Evolutionary conservation across 164 flowering plant species (phyloP).

Genomic region (Tetracentron sinense): DNA sequence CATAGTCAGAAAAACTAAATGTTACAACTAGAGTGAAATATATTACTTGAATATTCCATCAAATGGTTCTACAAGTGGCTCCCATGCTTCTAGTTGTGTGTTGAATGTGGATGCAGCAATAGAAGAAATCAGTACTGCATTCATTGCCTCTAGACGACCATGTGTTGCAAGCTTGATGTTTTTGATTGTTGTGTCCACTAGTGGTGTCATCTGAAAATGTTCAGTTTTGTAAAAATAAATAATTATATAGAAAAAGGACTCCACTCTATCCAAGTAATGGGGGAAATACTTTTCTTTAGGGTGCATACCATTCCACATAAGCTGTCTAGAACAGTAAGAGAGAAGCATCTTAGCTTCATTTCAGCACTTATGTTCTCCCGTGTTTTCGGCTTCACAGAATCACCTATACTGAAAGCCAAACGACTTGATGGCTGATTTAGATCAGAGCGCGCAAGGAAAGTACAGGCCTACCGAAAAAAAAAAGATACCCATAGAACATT

Average conservation of each 20-base stretch:
- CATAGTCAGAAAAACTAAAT: neutral
- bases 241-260: neutral
- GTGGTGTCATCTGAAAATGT: constrained; percentile 81
- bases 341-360: constrained; percentile 73
- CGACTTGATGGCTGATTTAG: constrained; percentile 75
- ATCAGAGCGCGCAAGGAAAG: constrained; percentile 93
- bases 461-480: constrained; percentile 63
- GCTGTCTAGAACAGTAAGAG: constrained; percentile 83
- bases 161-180: constrained; percentile 93
- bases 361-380: constrained; percentile 84
- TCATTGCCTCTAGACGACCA: constrained; percentile 85
- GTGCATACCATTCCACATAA: constrained; percentile 81
- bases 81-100: constrained; percentile 91
- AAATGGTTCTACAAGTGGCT: constrained; percentile 96
- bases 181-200: constrained; percentile 78
- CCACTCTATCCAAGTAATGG: constrained; percentile 1
- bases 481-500: neutral
- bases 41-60: constrained; percentile 96
- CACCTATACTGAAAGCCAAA: constrained; percentile 78
- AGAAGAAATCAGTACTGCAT: constrained; percentile 89
- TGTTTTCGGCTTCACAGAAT: constrained; percentile 75
- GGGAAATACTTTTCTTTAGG: neutral
- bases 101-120: constrained; percentile 97
- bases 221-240: constrained; percentile 1
- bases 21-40: neutral